Evolutionary conservation across 129 eudicot genomes (phyloP), one percentile per base, ranked within the genome.

Genomic region (Tagetes patula): DNA sequence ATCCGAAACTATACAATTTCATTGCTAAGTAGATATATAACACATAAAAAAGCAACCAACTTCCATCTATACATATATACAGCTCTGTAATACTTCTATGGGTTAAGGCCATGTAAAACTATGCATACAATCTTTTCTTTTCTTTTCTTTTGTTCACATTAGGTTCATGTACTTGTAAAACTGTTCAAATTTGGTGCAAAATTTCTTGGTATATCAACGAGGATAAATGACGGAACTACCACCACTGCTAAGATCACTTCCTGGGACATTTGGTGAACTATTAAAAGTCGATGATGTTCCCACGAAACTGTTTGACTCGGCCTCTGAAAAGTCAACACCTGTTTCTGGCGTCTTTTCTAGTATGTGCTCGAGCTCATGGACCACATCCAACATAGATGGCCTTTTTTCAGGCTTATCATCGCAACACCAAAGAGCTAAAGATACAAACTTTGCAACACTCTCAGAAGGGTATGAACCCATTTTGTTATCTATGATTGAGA

Each of bases 381-480:
- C 98, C 76, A 92, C 91, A 3, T 85, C 88, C 55, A 69, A 61
- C 89, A 92, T 89, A 6, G 84, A 73, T 7, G 98, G 96, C 79
- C 98, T 73, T 58, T 54, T 71, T 27, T 85, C 96, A 13, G 96
- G 88, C 75, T 85, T 84, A 43, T 83, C 94, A 20, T 77, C 73
- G 76, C 94, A 92, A 73, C 98, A 92, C 80, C 76, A 80, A 63
- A 89, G 77, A 9, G 94, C 96, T 76, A 89, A 77, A 45, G 80
- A 79, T 70, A 81, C 67, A 72, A 92, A 87, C 79, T 79, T 89
- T 78, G 87, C 91, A 39, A 85, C 73, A 74, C 87, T 81, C 59
- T 87, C 94, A 4, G 91, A 80, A 27, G 91, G 91, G 81, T 83
- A 89, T 40, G 88, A 77, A 32, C 96, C 96, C 96, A 92, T 92